Conservation (phyloP, 176 grass and related monocot genomes). For the Poa annua region DNA sequence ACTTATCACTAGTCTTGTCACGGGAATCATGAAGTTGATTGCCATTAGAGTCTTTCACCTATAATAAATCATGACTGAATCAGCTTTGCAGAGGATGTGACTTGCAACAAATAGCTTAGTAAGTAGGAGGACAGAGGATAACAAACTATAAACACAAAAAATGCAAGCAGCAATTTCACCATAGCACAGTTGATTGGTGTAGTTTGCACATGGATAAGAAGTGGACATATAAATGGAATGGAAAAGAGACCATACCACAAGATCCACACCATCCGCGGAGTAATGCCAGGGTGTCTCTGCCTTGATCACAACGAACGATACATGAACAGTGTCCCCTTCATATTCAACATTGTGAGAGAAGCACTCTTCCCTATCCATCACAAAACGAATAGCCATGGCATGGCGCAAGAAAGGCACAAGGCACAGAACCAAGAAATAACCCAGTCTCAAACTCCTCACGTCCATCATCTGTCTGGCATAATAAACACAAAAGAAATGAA, state of each 20-base stretch:
- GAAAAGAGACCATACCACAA: conserved; percentile 66
- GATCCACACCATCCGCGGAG: conserved; percentile 79
- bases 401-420: conserved; percentile 33
- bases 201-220: neutral
- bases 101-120: conserved; percentile 1
- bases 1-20: conserved; percentile 83
- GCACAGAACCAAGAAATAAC: conserved; percentile 39
- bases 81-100: neutral
- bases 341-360: conserved; percentile 87
- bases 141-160: neutral
- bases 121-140: neutral
- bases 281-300: conserved; percentile 91
- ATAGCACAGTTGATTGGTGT: neutral
- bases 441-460: conserved; percentile 36
- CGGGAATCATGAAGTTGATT: conserved; percentile 74
- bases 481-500: conserved; percentile 2
- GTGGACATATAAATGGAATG: neutral
- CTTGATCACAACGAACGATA: conserved; percentile 94
- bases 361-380: conserved; percentile 94
- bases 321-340: conserved; percentile 81
- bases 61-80: conserved; percentile 37
- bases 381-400: conserved; percentile 72
- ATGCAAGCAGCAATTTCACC: neutral
- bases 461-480: conserved; percentile 49
- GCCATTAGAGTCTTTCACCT: conserved; percentile 77